Base-by-base conservation (phyloP, 345 rosid species). In the Salix exigua region DNA sequence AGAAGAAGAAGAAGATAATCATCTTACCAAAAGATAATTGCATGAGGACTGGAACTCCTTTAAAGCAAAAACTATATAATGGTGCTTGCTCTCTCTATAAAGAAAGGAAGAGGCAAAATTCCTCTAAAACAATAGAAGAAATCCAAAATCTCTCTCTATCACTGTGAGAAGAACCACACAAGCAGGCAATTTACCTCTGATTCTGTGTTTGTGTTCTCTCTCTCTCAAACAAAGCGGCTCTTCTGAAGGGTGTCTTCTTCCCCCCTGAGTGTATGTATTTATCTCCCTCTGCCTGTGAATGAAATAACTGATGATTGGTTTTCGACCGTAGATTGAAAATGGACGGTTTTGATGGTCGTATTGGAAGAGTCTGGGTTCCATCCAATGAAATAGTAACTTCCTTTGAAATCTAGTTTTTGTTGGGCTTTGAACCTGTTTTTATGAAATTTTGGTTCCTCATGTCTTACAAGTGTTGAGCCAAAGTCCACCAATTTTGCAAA, bases 21-120 rank as follows among this genome's bases (percentile, higher is more conserved):
- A 65, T 7, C 46, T 38, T 74, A 80, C 82, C 79, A 40, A 38
- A 40, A 64, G 82, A 71, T 0, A 79, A 70, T 53, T 75, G 75
- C 82, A 80, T 80, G 68, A 77, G 26, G 42, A 68, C 51, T 60
- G 79, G 60, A 60, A 28, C 30, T 42, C 33, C 63, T 48, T 10
- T 46, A 31, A 31, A 48, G 31, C 38, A 23, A 35, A 72, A 7
- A 33, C n/a, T 70, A 58, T 44, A 53, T 6, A 38, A 77, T 62
- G 11, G 17, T 31, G 33, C 23, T n/a, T n/a, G 35, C 8, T 60
- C 10, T 14, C 5, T 26, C 6, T 48, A 28, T 23, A 31, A 8
- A 51, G 42, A 17, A 46, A 42, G 40, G 19, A 63, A 30, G 33
- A 58, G 67, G 12, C 14, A 67, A 33, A 51, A 18, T 12, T 53